These are phyloP conservation scores for Aurantiochytrium sp. DNA, from an alignment of 108 stramenopile genomes.

Conservation along the genomic window DNA sequence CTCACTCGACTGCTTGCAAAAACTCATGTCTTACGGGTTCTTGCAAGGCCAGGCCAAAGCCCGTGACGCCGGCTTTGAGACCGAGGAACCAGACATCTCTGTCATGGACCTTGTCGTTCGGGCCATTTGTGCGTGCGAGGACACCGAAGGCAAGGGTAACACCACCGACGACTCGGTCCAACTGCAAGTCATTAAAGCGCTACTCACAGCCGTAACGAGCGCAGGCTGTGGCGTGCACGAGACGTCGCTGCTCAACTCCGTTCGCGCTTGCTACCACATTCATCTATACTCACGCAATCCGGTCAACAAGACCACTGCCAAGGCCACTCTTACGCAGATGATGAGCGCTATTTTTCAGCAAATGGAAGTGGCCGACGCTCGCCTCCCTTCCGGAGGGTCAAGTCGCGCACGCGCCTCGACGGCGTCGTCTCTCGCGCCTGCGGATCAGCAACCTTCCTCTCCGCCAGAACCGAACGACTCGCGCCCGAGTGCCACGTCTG, in stretches of 20 bases:
- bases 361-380: slow-evolving; percentile 72
- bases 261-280: slow-evolving; percentile 83
- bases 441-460: too few relatives aligned
- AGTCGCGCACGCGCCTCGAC: background rate
- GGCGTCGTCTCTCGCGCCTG: too few relatives aligned
- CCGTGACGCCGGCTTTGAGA: background rate
- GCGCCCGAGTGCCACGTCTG: background rate
- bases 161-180: slow-evolving; percentile 47
- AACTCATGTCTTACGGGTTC: slow-evolving; percentile 37
- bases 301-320: slow-evolving; percentile 85
- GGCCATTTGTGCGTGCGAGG: slow-evolving; percentile 45
- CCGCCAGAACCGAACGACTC: background rate
- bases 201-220: slow-evolving; percentile 50
- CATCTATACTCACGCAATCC: slow-evolving; percentile 65
- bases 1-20: slow-evolving; percentile 48
- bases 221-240: slow-evolving; percentile 57
- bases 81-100: background rate
- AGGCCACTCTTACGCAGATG: slow-evolving; percentile 86
- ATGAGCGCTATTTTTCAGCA: slow-evolving; percentile 75
- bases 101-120: slow-evolving; percentile 36
- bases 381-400: background rate
- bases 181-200: slow-evolving; percentile 61
- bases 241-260: slow-evolving; percentile 72
- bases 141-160: slow-evolving; percentile 9
- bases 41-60: background rate